Conservation (phyloP, 805 yeast genomes). For the Lipomyces kockii region DNA sequence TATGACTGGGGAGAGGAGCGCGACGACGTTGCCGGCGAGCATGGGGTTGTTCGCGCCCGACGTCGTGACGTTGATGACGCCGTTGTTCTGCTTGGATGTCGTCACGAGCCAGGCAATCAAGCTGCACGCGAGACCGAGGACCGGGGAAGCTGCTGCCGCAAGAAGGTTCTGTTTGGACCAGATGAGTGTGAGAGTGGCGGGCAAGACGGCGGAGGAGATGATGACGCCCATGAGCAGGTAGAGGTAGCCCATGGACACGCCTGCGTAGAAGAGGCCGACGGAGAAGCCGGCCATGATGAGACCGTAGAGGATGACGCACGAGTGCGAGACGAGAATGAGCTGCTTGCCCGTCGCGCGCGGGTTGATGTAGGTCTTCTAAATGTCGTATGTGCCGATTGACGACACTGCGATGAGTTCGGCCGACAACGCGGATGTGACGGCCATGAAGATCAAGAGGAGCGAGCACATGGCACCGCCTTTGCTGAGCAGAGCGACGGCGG, state of each 20-base stretch:
- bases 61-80: constrained; percentile 52
- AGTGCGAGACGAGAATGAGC: constrained; percentile 67
- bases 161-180: constrained; percentile 58
- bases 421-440: constrained; percentile 85
- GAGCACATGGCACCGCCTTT: constrained; percentile 84
- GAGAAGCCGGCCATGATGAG: constrained; percentile 75
- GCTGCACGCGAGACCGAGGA: constrained; percentile 74
- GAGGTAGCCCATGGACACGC: constrained; percentile 79
- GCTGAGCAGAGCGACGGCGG: constrained; percentile 80
- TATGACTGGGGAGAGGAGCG: constrained; percentile 55
- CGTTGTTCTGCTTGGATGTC: constrained; percentile 60
- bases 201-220: constrained; percentile 49
- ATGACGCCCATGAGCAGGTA: constrained; percentile 85
- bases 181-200: constrained; percentile 63
- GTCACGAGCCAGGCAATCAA: constrained; percentile 73
- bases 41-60: constrained; percentile 88
- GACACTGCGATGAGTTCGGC: constrained; percentile 86
- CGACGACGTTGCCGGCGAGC: constrained; percentile 66
- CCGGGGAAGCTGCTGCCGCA: constrained; percentile 75
- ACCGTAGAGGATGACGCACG: constrained; percentile 60
- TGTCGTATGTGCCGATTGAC: constrained; percentile 77
- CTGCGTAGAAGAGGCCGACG: constrained; percentile 78
- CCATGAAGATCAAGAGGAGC: constrained; percentile 76
- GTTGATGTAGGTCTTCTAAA: constrained; percentile 74
- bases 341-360: constrained; percentile 74